Evolutionary conservation across 2,329 filamentous ascomycete genomes (phyloP), one percentile per base, ranked within the genome.

Genomic region (Clonostachys rhizophaga): DNA sequence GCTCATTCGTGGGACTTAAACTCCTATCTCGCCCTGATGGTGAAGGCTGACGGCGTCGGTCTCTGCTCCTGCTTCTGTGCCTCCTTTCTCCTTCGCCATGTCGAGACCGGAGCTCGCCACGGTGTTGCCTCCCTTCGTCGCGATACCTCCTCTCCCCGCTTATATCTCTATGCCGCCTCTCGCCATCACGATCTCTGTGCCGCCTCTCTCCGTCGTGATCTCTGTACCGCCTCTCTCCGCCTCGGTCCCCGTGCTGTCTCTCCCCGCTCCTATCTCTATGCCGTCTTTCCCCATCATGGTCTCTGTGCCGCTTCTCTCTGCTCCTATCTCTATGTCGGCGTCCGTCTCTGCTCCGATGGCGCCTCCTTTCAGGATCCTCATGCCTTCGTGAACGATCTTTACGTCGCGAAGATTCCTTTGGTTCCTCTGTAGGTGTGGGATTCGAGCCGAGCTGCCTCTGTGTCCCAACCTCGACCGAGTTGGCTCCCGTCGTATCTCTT

Each of bases 401-500:
- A 35, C 54, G 53, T 42, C 55, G 56, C 45, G 53, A 45, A 11
- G 64, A 58, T 39, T 53, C 52, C 51, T 45, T 52, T 47, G 54
- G 60, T 55, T 52, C 54, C 34, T 48, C 55, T 40, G 17, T 18
- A 18, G 36, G 36, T n/a, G 47, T 49, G 12, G 58, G 52, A 58
- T 48, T 12, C 54, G 64, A 58, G 0, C 60, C 65, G 11, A 68
- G 54, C 7, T 65, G 57, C 48, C 69, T 64, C 46, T 65, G 64
- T 2, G 54, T 57, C 5, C 71, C 77, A 30, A 86, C 77, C 39
- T 83, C 85, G 11, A 95, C 66, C 1, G 87, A 80, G 62, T 94
- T 95, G 4, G 78, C 76, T 5, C 76, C 79, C 2, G 77, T 79
- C 1, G 72, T 71, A 43, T 81, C 78, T 45, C 81, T 75, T 7